Base-by-base conservation (phyloP, 1,139 yeast genomes). In the Zygosaccharomyces pseudobailii region DNA sequence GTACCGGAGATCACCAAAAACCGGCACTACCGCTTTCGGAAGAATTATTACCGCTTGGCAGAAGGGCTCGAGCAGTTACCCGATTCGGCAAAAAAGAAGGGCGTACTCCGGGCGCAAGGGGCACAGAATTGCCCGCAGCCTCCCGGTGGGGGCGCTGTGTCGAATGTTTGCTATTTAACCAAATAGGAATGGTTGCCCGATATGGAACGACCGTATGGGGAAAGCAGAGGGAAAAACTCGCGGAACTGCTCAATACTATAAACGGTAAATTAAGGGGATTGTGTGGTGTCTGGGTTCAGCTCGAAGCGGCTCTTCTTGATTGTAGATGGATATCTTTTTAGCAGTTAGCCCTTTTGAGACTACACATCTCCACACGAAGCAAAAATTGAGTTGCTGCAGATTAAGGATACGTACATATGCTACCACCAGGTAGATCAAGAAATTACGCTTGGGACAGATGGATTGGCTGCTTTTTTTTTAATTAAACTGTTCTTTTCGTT, bases 1-100 rank as follows among this genome's bases (percentile, higher is more conserved):
- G 41, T 38, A 38, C 41, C 33, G 41, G 24, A 32, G 32, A 38
- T 38, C 41, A 38, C 41, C 13, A 17, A 23, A 38, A 38, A 38
- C 30, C 24, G 41, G 23, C 9, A 38, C 22, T 38, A 13, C 41
- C 41, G 13, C 6, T 21, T 28, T 6, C 33, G 32, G 41, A 24
- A 28, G 32, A 24, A 17, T 8, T 22, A 28, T 19, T 7, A 32
- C 32, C 22, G 32, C 30, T n/a, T 27, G 34, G 33, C 41, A 32
- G 23, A 38, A 38, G 23, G 24, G 23, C 41, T 38, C 41, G 41
- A 38, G 41, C n/a, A 19, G 19, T 38, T 38, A 20, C 41, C 33
- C 21, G 34, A 38, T 27, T 9, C 8, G 41, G 33, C 19, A 8
- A 27, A 8, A 22, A 38, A 38, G 22, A 30, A 30, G 13, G 19